A percentile compares a stretch with the other conserved stretches of the same genome.
These are phyloP conservation scores for Penicillium glabrum DNA, from an alignment of 2,329 filamentous ascomycete species.

Conservation along the genomic window DNA sequence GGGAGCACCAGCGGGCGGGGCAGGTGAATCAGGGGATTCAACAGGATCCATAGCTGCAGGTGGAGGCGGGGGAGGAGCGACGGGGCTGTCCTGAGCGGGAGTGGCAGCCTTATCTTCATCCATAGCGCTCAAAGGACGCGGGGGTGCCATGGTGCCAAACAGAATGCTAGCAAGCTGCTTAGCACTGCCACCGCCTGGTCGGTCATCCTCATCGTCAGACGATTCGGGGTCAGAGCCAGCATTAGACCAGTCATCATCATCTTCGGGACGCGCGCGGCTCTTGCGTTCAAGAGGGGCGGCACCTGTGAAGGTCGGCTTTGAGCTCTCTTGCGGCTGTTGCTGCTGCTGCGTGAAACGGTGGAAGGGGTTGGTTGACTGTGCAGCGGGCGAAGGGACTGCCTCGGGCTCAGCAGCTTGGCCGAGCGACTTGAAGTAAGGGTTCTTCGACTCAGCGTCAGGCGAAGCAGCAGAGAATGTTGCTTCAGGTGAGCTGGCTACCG, in stretches of 20 bases:
- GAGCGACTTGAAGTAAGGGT: constrained; percentile 92
- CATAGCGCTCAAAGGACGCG: constrained; percentile 79
- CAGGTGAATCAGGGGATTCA: constrained; percentile 24
- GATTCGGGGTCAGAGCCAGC: constrained; percentile 76
- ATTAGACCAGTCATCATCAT: constrained; percentile 76
- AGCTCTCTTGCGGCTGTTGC: constrained; percentile 60
- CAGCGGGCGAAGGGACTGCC: constrained; percentile 40
- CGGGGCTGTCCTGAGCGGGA: constrained; percentile 43
- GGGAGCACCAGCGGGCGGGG: constrained; percentile 27
- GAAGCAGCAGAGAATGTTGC: constrained; percentile 55
- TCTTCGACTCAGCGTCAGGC: constrained; percentile 76
- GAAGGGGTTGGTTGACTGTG: constrained; percentile 91
- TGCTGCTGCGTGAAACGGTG: constrained; percentile 68
- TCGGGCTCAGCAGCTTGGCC: constrained; percentile 64
- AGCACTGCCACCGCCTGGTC: constrained; percentile 76
- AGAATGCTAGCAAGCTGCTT: constrained; percentile 92
- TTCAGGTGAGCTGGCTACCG: constrained; percentile 48
- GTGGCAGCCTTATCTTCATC: constrained; percentile 62
- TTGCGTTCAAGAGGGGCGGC: constrained; percentile 48
- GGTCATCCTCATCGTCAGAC: constrained; percentile 70
- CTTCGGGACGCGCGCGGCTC: constrained; percentile 59
- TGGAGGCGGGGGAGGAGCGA: constrained; percentile 43
- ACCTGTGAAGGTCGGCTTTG: constrained; percentile 53
- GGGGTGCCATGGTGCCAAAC: constrained; percentile 95
- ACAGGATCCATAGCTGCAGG: constrained; percentile 42